These are phyloP conservation scores for Coniosporium tulheliwenetii DNA, from an alignment of 2,329 filamentous ascomycete genomes.

Conservation along the genomic window DNA sequence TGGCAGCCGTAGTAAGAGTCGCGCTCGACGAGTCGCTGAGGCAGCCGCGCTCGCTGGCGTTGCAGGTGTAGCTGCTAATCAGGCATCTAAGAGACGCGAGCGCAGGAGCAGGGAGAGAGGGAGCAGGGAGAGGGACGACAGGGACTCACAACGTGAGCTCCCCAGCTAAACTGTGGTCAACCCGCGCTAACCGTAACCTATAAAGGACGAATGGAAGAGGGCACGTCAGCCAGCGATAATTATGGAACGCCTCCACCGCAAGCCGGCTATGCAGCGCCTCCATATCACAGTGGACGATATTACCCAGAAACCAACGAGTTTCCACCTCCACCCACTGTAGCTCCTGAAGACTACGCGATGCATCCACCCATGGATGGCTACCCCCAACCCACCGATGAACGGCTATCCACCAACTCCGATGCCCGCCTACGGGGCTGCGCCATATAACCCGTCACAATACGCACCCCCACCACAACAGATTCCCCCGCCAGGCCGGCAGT, in stretches of 20 bases:
- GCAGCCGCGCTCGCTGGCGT: slow-evolving; percentile 42
- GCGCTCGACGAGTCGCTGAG: slow-evolving; percentile 34
- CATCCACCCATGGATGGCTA: too few relatives aligned
- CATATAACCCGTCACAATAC: slow-evolving; percentile 2
- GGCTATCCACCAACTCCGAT: too few relatives aligned
- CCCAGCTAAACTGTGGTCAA: too few relatives aligned
- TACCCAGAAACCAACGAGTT: slow-evolving; percentile 33
- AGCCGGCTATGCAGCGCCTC: too few relatives aligned
- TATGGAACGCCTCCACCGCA: too few relatives aligned
- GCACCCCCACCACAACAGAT: slow-evolving; percentile 5
- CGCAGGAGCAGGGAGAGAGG: slow-evolving; percentile 29
- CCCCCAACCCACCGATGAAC: too few relatives aligned
- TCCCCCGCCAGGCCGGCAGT: too few relatives aligned
- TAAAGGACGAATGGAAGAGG: too few relatives aligned
- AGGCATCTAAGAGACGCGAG: slow-evolving; percentile 39
- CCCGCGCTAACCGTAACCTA: too few relatives aligned
- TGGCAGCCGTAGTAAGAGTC: slow-evolving; percentile 29
- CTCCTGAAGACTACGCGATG: slow-evolving; percentile 1
- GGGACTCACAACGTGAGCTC: too few relatives aligned
- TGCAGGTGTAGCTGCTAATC: slow-evolving; percentile 40
- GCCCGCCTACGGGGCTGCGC: not conserved
- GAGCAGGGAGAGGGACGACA: slow-evolving; percentile 30
- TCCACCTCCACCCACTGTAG: slow-evolving; percentile 26
- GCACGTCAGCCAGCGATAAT: too few relatives aligned
- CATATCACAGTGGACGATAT: not conserved